Base-by-base conservation (phyloP, 2,329 filamentous ascomycete genomes). In the Eutypa lata region DNA sequence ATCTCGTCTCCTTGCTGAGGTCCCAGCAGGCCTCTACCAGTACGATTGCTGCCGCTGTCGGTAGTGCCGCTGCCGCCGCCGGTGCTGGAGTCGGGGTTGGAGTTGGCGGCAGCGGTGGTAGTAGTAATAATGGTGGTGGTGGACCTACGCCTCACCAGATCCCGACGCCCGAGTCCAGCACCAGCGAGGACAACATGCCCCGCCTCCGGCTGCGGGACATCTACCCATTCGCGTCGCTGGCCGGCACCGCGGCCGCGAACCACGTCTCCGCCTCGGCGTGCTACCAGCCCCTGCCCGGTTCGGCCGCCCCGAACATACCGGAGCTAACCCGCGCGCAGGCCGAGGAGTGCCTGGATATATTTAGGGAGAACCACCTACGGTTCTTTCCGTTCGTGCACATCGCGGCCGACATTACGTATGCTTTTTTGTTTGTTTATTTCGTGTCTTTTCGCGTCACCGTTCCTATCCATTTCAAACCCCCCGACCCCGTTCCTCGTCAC, bases 361-460 rank as follows among this genome's bases (percentile, higher is more conserved):
- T 69, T 48, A 57, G 63, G 33, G 54, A 58, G 13, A 31, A 57
- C 7, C 58, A 63, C 49, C 53, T 68, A 5, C 21, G 37, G 13
- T 61, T 60, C 21, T 66, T 66, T 48, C 67, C 67, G 7, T 66
- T 68, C 21, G 44, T 67, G 28, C 62, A 66, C 33, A 55, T 69
- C 19, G 51, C 64, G 8, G 55, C 52, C 3, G 57, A 61, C 7
- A 61, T 53, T 18, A 62, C 56, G 52, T 59, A 37, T 52, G 56
- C 57, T 55, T 24, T 33, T 26, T 28, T 31, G 31, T 47, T 31
- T 31, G 26, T 31, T 31, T 31, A 10, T 6, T 10, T 31, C 26
- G 26, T n/a, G 26, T 31, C 26, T 13, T 48, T 31, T 18, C 18
- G 14, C 37, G 7, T 6, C n/a, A 14, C 24, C 10, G 7, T 42